These are phyloP conservation scores for Fusarium pseudograminearum DNA, from an alignment of 2,329 filamentous ascomycete genomes.

Conservation along the genomic window DNA sequence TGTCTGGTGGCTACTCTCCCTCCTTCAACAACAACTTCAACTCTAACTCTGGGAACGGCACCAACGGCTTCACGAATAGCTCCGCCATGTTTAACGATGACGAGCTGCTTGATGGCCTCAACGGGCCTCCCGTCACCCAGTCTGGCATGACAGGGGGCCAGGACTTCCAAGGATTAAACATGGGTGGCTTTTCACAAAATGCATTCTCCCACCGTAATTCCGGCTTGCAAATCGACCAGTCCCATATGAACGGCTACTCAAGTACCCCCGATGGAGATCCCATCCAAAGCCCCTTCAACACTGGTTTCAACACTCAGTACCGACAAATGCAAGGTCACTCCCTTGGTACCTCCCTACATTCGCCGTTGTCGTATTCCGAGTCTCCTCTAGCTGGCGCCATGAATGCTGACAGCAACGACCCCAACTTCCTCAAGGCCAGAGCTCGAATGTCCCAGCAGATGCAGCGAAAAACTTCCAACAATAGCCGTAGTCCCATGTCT, in stretches of 20 bases:
- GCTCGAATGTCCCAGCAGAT: slow-evolving; percentile 71
- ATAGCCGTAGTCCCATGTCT: slow-evolving; percentile 67
- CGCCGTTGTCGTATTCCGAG: slow-evolving; percentile 56
- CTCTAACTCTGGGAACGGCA: slow-evolving; percentile 67
- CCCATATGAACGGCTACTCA: slow-evolving; percentile 84
- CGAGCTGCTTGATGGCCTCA: slow-evolving; percentile 82
- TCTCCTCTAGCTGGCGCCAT: slow-evolving; percentile 61
- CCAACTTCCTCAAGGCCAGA: slow-evolving; percentile 71
- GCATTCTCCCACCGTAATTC: slow-evolving; percentile 69
- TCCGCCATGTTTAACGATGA: slow-evolving; percentile 88
- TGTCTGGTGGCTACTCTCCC: slow-evolving; percentile 71
- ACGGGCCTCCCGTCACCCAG: slow-evolving; percentile 65
- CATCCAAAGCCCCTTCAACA: slow-evolving; percentile 89
- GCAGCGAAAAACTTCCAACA: slow-evolving; percentile 80
- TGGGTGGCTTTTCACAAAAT: slow-evolving; percentile 65
- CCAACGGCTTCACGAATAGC: slow-evolving; percentile 80
- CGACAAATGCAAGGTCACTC: slow-evolving; percentile 73
- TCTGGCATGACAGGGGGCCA: slow-evolving; percentile 65
- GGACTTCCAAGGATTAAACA: slow-evolving; percentile 68
- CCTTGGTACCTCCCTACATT: slow-evolving; percentile 64
- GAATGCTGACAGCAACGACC: slow-evolving; percentile 62
- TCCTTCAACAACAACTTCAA: slow-evolving; percentile 71
- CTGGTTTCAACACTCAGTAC: slow-evolving; percentile 84
- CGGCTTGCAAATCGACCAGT: slow-evolving; percentile 61
- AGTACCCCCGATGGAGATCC: slow-evolving; percentile 92